Conservation (phyloP, 1,284 basidiomycete species). For the Ceratobasidium sp. region DNA sequence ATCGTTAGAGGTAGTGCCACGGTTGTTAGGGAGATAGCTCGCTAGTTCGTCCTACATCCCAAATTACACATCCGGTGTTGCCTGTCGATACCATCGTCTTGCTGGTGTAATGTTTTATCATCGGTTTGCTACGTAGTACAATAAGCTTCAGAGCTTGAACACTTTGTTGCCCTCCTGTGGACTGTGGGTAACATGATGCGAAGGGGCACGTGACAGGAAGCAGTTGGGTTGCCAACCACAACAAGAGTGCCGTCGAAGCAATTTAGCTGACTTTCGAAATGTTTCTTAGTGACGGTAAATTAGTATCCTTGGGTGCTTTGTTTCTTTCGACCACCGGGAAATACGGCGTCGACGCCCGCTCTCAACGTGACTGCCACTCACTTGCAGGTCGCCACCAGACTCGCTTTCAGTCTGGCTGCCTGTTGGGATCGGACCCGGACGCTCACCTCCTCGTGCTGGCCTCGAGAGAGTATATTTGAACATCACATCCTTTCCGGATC, state of each 20-base stretch:
- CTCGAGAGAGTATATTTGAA: conserved; percentile 9
- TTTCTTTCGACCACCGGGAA: conserved; percentile 3
- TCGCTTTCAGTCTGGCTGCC: neutral
- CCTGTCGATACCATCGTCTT: too few species aligned
- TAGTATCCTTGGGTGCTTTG: conserved; percentile 6
- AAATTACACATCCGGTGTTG: too few species aligned
- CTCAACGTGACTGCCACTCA: neutral
- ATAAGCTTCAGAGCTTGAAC: neutral
- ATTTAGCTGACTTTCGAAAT: neutral
- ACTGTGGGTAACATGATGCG: neutral
- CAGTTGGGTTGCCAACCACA: neutral
- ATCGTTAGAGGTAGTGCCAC: too few species aligned
- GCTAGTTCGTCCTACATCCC: too few species aligned
- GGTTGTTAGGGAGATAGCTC: too few species aligned
- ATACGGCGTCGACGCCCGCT: neutral
- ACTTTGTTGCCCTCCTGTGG: neutral
- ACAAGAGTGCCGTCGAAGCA: neutral
- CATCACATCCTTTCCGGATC: conserved; percentile 2
- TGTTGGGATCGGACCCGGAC: neutral
- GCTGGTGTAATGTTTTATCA: too few species aligned
- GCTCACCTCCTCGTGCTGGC: conserved; percentile 17
- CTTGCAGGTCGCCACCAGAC: neutral
- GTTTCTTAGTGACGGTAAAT: conserved; percentile 28
- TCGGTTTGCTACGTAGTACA: too few species aligned
- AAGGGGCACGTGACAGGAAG: neutral